Evolutionary conservation across 805 yeast species (phyloP).

Genomic region (Wickerhamia fluorescens): DNA sequence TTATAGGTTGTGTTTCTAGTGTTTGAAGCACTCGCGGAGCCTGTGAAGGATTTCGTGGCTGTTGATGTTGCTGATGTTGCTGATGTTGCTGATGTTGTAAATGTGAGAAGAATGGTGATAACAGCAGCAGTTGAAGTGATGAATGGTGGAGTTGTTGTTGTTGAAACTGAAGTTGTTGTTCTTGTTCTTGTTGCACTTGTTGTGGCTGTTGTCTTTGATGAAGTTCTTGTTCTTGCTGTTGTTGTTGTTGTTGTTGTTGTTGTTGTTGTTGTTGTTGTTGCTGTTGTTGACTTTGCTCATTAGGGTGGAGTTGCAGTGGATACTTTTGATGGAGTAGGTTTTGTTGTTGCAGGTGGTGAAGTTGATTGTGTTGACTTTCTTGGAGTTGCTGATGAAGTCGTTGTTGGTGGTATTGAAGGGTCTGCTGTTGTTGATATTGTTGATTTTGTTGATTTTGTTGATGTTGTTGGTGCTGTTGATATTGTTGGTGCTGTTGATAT

Average conservation of each 20-base stretch:
- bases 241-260: no score
- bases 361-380: no score
- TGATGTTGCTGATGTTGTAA: no score
- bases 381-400: no score
- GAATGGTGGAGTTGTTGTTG: not conserved
- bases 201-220: slow-evolving; percentile 3
- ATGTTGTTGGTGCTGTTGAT: not conserved
- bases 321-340: no score
- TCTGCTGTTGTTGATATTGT: no score
- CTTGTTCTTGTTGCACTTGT: not conserved
- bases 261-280: slow-evolving; percentile 4
- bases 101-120: no score
- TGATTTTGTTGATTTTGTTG: slow-evolving; percentile 1
- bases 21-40: no score
- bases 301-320: no score
- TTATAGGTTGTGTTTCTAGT: no score
- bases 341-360: slow-evolving; percentile 3
- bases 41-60: no score
- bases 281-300: slow-evolving; percentile 4
- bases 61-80: slow-evolving; percentile 3
- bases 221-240: slow-evolving; percentile 1
- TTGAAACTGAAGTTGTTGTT: not conserved
- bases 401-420: no score
- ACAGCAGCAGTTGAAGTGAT: slow-evolving; percentile 2
- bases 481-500: not conserved